Base-by-base conservation (phyloP, 768 basidiomycete genomes). In the Phlebiopsis gigantea region DNA sequence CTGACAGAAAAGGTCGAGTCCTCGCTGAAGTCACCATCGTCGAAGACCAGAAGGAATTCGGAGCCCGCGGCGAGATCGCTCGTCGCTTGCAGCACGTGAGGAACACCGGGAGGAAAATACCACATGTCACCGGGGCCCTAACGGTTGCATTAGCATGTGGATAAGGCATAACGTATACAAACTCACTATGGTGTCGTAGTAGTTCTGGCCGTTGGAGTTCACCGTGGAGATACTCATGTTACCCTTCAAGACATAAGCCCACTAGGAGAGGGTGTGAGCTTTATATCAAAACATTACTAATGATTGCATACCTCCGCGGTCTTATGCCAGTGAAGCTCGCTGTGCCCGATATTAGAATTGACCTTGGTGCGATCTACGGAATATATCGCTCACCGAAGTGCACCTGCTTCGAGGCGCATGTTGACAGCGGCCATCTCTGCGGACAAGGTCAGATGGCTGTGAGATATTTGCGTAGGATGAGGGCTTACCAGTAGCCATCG, bases 51-150 rank as follows among this genome's bases (percentile, higher is more conserved):
- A 5, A 68, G 61, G 51, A 68, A 66, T 42, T 68, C 65, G 4
- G 60, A 51, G 10, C 66, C 67, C 4, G 62, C 61, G 3, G 60
- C 69, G 49, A 73, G 67, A 54, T 77, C 76, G 34, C 64, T 64
- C 1, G 77, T 80, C 6, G 75, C 82, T 66, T 82, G 81, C 10
- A 83, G 69, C 14, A 77, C 78, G 63, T 83, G 81, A 1, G 82
- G 81, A 50, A 77, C 73, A 4, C 80, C 80, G 6, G 81, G 73
- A 14, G 80, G 81, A 71, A 82, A 81, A 67, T 75, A 82, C 80
- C 81, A 82, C 14, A 81, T 59, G 61, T 82, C 80, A 15, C 79
- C 80, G 31, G 74, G 65, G 28, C 68, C 63, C 78, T 78, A 47
- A 30, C 44, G 12, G 21, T 39, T 41, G 25, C 7, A 15, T 48